These are phyloP conservation scores for Hymenoscyphus fructigenus DNA, from an alignment of 2,329 filamentous ascomycete genomes.

Conservation along the genomic window DNA sequence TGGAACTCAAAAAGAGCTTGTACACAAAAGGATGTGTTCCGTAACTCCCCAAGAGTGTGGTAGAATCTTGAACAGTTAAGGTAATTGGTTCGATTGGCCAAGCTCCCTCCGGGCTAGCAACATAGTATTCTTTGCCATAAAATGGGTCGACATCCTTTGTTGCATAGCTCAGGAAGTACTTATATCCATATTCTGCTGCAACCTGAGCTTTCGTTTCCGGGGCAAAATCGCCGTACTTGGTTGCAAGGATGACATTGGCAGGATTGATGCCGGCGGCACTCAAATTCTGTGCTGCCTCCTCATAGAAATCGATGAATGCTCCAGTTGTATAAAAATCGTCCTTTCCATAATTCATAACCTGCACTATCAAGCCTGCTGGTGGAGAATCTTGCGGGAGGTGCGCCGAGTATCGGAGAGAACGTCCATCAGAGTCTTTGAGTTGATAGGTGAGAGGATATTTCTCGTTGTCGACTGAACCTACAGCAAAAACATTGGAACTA, in stretches of 20 bases:
- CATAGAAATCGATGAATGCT: not conserved
- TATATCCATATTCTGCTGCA: not conserved
- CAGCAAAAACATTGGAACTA: constrained; percentile 17
- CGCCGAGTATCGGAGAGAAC: constrained; percentile 23
- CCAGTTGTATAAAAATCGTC: not conserved
- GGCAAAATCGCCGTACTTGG: not conserved
- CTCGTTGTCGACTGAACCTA: constrained; percentile 24
- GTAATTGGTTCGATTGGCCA: not conserved
- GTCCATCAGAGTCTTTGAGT: constrained; percentile 16
- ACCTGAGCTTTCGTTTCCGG: not conserved
- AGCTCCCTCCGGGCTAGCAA: not conserved
- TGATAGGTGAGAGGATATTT: constrained; percentile 25
- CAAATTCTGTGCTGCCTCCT: not conserved
- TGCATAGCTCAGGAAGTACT: constrained; percentile 1
- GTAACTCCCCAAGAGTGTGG: not conserved
- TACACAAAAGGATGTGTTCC: constrained; percentile 14
- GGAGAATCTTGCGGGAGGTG: constrained; percentile 21
- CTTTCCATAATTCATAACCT: not conserved
- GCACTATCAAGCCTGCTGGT: not conserved
- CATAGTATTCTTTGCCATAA: not conserved
- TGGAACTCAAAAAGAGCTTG: constrained; percentile 11
- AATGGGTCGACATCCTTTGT: not conserved
- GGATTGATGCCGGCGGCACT: not conserved
- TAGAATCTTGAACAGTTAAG: not conserved
- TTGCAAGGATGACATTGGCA: not conserved